Base-by-base conservation (phyloP, 768 basidiomycete genomes). In the Gloeophyllum trabeum region DNA sequence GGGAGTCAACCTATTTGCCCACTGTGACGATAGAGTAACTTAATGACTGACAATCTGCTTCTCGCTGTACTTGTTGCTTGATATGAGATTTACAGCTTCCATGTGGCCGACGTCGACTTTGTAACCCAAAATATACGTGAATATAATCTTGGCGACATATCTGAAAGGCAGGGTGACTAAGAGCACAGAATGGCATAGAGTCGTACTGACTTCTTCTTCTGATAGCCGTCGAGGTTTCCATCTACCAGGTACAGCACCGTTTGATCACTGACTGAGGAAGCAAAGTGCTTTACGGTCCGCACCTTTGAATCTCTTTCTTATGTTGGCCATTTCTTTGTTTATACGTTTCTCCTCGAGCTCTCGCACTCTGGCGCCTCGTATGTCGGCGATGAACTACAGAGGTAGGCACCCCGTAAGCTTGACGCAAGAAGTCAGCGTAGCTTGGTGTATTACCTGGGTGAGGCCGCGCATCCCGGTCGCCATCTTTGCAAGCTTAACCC, bases 241-340 rank as follows among this genome's bases (percentile, higher is more conserved):
- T 89, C 86, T 89, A 43, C 26, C 36, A 10, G 20, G 18, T 25
- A 19, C 23, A 10, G 41, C 30, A 18, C 35, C 16, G 6, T 7
- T 22, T 4, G 20, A 3, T 5, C n/a, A 23, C 12, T 10, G 26
- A 20, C n/a, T n/a, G n/a, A n/a, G n/a, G n/a, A n/a, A n/a, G n/a
- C n/a, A n/a, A n/a, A n/a, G n/a, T n/a, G n/a, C 1, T 39, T 32
- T 20, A 14, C 4, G 13, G 32, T 19, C 43, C 55, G 40, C 38
- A 86, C 92, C 90, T 73, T 97, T 97, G 71, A 99, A 98, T 62
- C 94, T 91, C 71, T 96, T 94, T 46, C 96, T 73, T 48, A 99
- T 99, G 54, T 99, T 97, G 1, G 96, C 96, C 96, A 99, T 98
- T 66, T 99, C 96, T 63, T 97, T 93, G 67, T 99, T 99, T 52